A percentile compares a stretch with the other conserved stretches of the same genome.
phyloP scores from a whole-genome alignment of 2,329 filamentous ascomycete genomes.

The Cordyceps fumosorosea region DNA sequence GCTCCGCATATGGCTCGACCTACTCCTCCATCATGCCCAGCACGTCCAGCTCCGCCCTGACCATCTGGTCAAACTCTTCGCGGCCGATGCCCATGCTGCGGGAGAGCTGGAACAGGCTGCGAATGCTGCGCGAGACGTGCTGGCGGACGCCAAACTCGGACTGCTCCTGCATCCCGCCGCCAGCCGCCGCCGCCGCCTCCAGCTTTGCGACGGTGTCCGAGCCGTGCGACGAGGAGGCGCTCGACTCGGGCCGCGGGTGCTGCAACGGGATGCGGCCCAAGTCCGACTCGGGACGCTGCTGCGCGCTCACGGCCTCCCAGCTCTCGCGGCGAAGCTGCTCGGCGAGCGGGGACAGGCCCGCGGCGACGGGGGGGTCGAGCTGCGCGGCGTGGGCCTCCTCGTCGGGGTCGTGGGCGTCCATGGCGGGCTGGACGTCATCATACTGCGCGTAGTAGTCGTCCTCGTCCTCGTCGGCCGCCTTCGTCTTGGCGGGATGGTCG shows the following conservation, averaged over 20 bases:
- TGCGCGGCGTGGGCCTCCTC: conserved; percentile 43
- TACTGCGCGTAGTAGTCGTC: conserved; percentile 73
- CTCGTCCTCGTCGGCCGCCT: conserved; percentile 40
- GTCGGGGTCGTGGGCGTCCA: conserved; percentile 77
- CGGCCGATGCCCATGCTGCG: conserved; percentile 65
- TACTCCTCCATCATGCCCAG: conserved; percentile 43
- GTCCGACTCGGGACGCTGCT: not conserved
- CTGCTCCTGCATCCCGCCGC: conserved; percentile 45
- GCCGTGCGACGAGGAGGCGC: conserved; percentile 47
- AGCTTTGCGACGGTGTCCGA: conserved; percentile 55
- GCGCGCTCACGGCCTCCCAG: conserved; percentile 18
- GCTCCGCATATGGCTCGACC: too few relatives aligned
- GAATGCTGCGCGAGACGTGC: conserved; percentile 70
- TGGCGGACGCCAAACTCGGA: conserved; percentile 70
- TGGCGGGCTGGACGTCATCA: conserved; percentile 69
- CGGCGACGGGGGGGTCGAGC: conserved; percentile 28
- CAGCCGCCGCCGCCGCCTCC: conserved; percentile 46
- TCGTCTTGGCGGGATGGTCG: conserved; percentile 22
- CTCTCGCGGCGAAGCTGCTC: conserved; percentile 17
- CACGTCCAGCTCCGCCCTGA: conserved; percentile 65
- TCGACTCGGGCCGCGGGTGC: conserved; percentile 54
- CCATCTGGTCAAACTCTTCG: conserved; percentile 66
- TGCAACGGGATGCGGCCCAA: conserved; percentile 25
- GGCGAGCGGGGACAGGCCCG: conserved; percentile 19
- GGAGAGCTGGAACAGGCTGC: conserved; percentile 68